phyloP scores from a whole-genome alignment of 805 yeast genomes.

The Ogataea pini region DNA sequence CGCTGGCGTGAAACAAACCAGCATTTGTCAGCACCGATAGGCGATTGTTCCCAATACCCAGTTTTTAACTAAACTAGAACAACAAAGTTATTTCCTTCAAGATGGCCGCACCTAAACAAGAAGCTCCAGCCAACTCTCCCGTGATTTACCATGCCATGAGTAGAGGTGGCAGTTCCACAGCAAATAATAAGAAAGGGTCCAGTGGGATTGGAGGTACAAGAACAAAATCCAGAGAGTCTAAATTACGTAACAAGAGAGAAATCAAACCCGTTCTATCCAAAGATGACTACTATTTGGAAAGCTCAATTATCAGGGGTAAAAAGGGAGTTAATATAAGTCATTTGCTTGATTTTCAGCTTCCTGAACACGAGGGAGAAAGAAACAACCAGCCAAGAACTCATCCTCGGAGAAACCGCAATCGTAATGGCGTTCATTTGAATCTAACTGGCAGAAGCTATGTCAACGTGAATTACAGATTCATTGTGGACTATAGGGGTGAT shows the following conservation, averaged over 20 bases:
- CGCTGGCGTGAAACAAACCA: background rate
- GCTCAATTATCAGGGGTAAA: constrained; percentile 27
- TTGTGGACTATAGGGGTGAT: constrained; percentile 64
- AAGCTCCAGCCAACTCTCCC: background rate
- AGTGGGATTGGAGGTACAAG: constrained; percentile 5
- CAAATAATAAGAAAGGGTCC: background rate
- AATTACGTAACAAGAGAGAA: constrained; percentile 43
- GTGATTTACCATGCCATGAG: background rate
- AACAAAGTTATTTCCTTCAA: background rate
- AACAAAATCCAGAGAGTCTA: constrained; percentile 11
- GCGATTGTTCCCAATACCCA: background rate
- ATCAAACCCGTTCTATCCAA: constrained; percentile 17
- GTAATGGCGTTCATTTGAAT: constrained; percentile 41
- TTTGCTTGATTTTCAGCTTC: constrained; percentile 57
- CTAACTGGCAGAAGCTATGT: constrained; percentile 68
- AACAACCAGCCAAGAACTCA: constrained; percentile 11
- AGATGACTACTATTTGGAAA: constrained; percentile 23
- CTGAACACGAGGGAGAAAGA: constrained; percentile 32
- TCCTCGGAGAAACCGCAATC: constrained; percentile 26
- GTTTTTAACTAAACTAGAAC: background rate
- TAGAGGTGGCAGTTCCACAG: background rate
- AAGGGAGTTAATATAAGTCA: constrained; percentile 53
- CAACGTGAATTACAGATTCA: constrained; percentile 81
- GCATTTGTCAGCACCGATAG: constrained; percentile 3
- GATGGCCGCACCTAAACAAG: constrained; percentile 4